Conservation (phyloP, 345 rosid genomes). For the Salix udensis region DNA sequence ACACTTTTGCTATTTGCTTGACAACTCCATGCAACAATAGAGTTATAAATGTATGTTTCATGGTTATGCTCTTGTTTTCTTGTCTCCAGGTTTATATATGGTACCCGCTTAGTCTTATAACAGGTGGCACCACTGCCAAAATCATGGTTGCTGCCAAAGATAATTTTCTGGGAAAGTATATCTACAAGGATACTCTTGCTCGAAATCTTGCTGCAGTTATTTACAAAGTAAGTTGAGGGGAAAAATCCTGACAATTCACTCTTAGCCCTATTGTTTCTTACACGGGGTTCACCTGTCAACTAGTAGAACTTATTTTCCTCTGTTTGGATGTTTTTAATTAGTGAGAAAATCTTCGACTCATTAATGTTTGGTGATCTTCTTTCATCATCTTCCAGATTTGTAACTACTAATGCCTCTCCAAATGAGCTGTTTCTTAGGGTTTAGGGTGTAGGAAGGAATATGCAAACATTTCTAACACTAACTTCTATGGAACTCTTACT, state of each 20-base stretch:
- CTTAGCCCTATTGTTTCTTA: background rate
- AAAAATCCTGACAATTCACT: background rate
- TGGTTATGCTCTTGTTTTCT: background rate
- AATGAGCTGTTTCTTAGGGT: background rate
- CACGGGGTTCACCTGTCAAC: background rate
- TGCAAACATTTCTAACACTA: no score
- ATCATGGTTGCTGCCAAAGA: slow-evolving; percentile 96
- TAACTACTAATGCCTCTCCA: background rate
- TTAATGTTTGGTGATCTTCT: background rate
- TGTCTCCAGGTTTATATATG: slow-evolving; percentile 68
- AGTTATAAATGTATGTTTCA: no score
- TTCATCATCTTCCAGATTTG: no score
- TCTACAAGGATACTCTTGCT: slow-evolving; percentile 84
- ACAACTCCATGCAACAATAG: background rate
- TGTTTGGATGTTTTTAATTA: background rate
- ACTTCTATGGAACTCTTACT: background rate
- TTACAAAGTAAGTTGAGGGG: slow-evolving; percentile 48
- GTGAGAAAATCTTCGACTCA: background rate
- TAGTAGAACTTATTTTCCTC: background rate
- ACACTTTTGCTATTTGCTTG: background rate
- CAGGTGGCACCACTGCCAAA: slow-evolving; percentile 94
- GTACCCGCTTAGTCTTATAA: slow-evolving; percentile 80
- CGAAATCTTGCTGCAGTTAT: slow-evolving; percentile 90
- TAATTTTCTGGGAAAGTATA: slow-evolving; percentile 83
- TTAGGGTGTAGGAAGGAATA: background rate